These are phyloP conservation scores for Lyophyllum shimeji DNA, from an alignment of 768 basidiomycete species.

Conservation along the genomic window DNA sequence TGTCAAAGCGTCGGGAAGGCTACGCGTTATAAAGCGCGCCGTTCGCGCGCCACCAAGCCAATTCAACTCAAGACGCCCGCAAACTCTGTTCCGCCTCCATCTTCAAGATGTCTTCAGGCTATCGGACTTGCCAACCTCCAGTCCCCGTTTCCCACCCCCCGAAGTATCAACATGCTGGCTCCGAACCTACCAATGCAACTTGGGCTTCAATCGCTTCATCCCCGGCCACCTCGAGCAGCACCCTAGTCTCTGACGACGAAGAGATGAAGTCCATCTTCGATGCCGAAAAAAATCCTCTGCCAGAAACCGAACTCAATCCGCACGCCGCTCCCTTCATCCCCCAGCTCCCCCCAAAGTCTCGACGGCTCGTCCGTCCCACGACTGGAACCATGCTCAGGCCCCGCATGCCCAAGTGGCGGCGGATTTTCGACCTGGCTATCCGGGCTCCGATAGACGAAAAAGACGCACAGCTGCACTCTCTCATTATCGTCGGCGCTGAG, in stretches of 20 bases:
- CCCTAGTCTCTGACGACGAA: slow-evolving; percentile 13
- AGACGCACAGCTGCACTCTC: slow-evolving; percentile 12
- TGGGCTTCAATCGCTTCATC: slow-evolving; percentile 1
- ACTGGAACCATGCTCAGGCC: slow-evolving; percentile 5
- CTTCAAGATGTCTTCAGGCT: not conserved
- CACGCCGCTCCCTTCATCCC: slow-evolving; percentile 10
- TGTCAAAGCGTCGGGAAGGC: not conserved
- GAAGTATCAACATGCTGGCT: not conserved
- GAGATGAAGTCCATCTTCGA: slow-evolving; percentile 13
- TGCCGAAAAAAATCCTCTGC: slow-evolving; percentile 6
- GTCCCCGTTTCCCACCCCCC: not conserved
- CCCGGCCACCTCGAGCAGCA: slow-evolving; percentile 9
- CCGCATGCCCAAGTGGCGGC: slow-evolving; percentile 13
- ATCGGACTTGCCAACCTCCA: not conserved
- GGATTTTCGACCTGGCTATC: slow-evolving; percentile 13
- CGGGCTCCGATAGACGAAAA: slow-evolving; percentile 1
- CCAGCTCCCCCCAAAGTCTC: slow-evolving; percentile 7
- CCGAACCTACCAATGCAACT: not conserved
- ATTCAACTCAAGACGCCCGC: not conserved
- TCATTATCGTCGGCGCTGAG: slow-evolving; percentile 12
- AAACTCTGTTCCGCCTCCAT: not conserved
- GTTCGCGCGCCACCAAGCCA: not conserved
- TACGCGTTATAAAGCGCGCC: slow-evolving; percentile 2
- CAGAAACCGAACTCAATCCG: slow-evolving; percentile 12
- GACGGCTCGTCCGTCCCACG: slow-evolving; percentile 13